Conservation (phyloP, 179 eudicot genomes). For the Nepenthes alata region DNA sequence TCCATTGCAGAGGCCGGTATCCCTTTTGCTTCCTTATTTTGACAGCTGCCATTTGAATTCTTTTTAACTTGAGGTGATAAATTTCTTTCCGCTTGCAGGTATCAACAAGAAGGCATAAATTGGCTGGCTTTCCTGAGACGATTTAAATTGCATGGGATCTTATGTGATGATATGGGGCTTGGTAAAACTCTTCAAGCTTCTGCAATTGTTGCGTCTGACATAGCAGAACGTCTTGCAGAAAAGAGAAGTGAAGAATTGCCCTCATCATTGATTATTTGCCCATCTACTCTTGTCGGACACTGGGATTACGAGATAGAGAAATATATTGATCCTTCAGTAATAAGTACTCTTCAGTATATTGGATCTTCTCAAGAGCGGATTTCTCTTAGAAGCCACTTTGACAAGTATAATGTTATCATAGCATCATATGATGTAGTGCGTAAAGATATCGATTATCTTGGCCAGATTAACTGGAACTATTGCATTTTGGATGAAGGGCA, state of each 20-base stretch:
- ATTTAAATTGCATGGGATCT: slow-evolving; percentile 90
- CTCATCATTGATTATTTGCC: slow-evolving; percentile 81
- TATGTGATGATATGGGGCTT: slow-evolving; percentile 99
- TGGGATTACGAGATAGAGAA: slow-evolving; percentile 99
- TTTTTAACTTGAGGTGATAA: slow-evolving; percentile 1
- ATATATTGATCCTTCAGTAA: slow-evolving; percentile 72
- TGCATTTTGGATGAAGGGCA: slow-evolving; percentile 97
- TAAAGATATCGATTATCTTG: slow-evolving; percentile 85
- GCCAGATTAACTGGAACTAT: slow-evolving; percentile 70
- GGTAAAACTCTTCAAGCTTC: slow-evolving; percentile 99
- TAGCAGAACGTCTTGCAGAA: slow-evolving; percentile 53
- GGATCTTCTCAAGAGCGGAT: slow-evolving; percentile 85
- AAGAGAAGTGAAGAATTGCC: slow-evolving; percentile 27
- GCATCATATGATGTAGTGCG: slow-evolving; percentile 97
- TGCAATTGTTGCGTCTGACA: slow-evolving; percentile 91
- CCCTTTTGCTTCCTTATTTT: too few species aligned
- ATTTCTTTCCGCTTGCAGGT: slow-evolving; percentile 23
- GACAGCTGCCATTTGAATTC: background rate
- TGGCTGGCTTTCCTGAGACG: slow-evolving; percentile 94
- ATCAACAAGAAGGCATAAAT: slow-evolving; percentile 97
- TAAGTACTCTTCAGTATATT: slow-evolving; percentile 74
- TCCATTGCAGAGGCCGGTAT: too few species aligned
- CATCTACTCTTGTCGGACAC: slow-evolving; percentile 96
- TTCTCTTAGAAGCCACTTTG: slow-evolving; percentile 49
- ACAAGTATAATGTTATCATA: slow-evolving; percentile 65